Evolutionary conservation across 2,329 filamentous ascomycete species (phyloP), one percentile per base, ranked within the genome.

Genomic region (Aphanocladium album): DNA sequence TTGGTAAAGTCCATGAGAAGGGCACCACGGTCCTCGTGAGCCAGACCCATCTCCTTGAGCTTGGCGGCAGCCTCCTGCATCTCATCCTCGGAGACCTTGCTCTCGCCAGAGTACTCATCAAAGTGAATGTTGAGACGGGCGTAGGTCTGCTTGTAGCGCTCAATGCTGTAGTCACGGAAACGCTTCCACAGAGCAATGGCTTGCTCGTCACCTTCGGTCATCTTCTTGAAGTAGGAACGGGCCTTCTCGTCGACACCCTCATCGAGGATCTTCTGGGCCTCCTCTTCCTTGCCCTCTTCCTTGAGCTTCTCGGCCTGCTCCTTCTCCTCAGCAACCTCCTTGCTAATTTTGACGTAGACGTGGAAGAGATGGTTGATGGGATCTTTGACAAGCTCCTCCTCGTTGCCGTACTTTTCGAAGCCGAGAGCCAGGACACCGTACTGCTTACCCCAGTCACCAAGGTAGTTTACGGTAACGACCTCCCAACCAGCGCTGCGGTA

Each of bases 351-450:
- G 64, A 93, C 89, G 68, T 93, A 95, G 56, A 95, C 87, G 68
- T 92, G 85, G 73, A 88, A 93, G 11, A 95, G 78, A 72, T 95
- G 90, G 72, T 90, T 89, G 70, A 93, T 91, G 14, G 90, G 90
- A 68, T 93, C 89, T 52, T 81, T 80, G 64, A 83, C 73, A 14
- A 95, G 80, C 62, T 86, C 83, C 66, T 88, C 85, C 73, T 93
- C 89, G 62, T 83, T 84, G 33, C 90, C 90, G 71, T 89, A 93
- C 68, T 84, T 85, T 70, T 90, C 82, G 71, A 88, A 95, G 0
- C 88, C 89, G 60, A 93, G 79, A 5, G 89, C 89, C 64, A 93
- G 76, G 21, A 93, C 81, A 66, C 83, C 83, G 65, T 85, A 91
- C 74, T 91, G 89, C 78, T 90, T 91, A 46, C 89, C 89, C 89